Conservation (phyloP, 805 yeast genomes). For the Suhomyces kilbournensis region DNA sequence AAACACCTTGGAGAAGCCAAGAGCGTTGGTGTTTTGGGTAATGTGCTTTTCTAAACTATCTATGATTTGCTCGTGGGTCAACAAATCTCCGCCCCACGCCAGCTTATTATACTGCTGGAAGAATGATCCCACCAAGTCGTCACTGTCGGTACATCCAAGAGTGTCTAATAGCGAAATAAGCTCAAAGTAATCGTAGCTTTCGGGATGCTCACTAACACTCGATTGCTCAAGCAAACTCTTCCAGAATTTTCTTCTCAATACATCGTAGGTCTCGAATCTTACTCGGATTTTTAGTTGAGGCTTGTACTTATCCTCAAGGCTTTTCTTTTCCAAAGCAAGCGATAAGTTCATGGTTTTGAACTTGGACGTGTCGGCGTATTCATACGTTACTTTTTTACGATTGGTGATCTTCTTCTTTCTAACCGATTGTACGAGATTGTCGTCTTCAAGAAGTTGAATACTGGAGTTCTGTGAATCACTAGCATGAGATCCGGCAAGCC, state of each 20-base stretch:
- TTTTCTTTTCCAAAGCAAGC: constrained; percentile 28
- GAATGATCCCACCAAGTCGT: constrained; percentile 53
- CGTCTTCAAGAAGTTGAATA: constrained; percentile 25
- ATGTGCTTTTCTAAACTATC: constrained; percentile 46
- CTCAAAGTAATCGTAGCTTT: constrained; percentile 54
- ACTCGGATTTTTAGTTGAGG: constrained; percentile 61
- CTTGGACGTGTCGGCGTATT: constrained; percentile 37
- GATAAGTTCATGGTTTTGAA: constrained; percentile 42
- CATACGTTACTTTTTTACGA: constrained; percentile 28
- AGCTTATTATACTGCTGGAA: constrained; percentile 44
- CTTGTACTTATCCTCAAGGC: constrained; percentile 34
- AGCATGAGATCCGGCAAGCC: neutral
- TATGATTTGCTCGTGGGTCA: constrained; percentile 45
- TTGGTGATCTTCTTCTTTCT: constrained; percentile 25
- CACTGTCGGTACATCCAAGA: constrained; percentile 51
- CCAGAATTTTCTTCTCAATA: constrained; percentile 70
- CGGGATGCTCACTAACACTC: constrained; percentile 35
- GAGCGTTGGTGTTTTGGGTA: constrained; percentile 8
- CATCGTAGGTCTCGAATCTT: constrained; percentile 63
- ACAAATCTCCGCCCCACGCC: constrained; percentile 53
- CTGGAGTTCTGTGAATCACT: constrained; percentile 12
- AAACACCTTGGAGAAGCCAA: constrained; percentile 43
- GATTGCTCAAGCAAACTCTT: constrained; percentile 54
- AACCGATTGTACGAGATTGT: constrained; percentile 28
- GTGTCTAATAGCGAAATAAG: constrained; percentile 62